A percentile compares a stretch with the other conserved stretches of the same genome.
Evolutionary conservation across 192 early-diverging fungal genomes (phyloP).

Genomic region (Coemansia sp.): DNA sequence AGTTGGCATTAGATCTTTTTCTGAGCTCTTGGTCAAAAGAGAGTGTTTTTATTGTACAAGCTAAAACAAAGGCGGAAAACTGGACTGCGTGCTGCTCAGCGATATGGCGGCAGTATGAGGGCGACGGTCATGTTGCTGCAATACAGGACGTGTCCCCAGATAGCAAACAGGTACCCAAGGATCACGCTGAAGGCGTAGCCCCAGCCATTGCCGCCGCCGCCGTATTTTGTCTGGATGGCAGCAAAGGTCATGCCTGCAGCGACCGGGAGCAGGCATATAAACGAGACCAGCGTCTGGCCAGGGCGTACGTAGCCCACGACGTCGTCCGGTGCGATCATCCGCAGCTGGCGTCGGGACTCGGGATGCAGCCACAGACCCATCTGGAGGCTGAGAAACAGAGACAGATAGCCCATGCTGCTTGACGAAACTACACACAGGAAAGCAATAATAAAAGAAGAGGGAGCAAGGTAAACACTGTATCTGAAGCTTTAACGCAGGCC

Average conservation of each 20-base stretch:
- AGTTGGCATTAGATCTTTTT: too few species aligned
- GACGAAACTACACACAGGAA: conserved; percentile 19
- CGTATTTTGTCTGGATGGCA: conserved; percentile 30
- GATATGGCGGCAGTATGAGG: conserved; percentile 15
- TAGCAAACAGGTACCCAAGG: conserved; percentile 27
- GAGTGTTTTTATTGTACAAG: too few species aligned
- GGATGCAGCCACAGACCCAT: conserved; percentile 42
- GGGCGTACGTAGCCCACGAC: conserved; percentile 14
- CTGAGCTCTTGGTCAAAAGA: too few species aligned
- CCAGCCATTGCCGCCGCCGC: conserved; percentile 48
- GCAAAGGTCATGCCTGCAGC: conserved; percentile 43
- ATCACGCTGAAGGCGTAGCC: conserved; percentile 28
- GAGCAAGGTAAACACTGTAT: background rate
- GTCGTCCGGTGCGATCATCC: conserved; percentile 6
- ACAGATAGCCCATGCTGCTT: conserved; percentile 33
- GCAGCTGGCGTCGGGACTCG: conserved; percentile 25
- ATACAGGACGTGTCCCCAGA: conserved; percentile 43
- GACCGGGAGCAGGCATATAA: conserved; percentile 33
- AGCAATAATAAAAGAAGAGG: background rate
- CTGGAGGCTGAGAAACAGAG: conserved; percentile 45
- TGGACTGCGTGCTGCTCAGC: too few species aligned
- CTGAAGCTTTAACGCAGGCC: background rate
- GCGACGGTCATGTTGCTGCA: conserved; percentile 33
- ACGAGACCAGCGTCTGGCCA: conserved; percentile 41
- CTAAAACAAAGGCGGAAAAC: too few species aligned